phyloP scores from a whole-genome alignment of 768 basidiomycete genomes.

The Termitomyces heimii region DNA sequence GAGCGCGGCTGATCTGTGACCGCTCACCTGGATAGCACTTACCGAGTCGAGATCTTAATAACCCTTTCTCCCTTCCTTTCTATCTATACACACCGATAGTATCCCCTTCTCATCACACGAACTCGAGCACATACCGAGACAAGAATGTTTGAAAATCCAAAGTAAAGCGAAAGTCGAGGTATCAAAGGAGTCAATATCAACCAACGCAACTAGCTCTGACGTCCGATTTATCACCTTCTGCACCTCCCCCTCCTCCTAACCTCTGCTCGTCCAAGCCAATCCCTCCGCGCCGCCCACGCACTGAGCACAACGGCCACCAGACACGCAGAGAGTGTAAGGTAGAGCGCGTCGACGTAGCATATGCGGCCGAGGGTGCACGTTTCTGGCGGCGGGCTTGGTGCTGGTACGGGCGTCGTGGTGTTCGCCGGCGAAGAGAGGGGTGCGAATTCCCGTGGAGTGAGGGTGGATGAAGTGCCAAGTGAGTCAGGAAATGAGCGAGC shows the following conservation, averaged over 20 bases:
- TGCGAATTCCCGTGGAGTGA: neutral
- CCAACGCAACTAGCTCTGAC: no score
- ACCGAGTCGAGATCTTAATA: no score
- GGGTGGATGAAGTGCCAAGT: conserved; percentile 30
- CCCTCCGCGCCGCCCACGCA: conserved; percentile 46
- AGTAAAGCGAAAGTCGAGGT: neutral
- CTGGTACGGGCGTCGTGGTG: conserved; percentile 15
- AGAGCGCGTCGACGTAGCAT: conserved; percentile 56
- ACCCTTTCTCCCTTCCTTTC: no score
- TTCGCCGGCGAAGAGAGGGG: neutral
- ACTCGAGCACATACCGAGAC: neutral
- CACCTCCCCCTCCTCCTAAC: neutral
- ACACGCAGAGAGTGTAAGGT: conserved; percentile 45
- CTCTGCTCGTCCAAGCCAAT: conserved; percentile 24
- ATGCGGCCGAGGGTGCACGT: conserved; percentile 47
- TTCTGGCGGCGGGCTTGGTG: conserved; percentile 15
- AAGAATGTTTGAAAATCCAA: neutral
- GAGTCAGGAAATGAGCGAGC: conserved; percentile 45
- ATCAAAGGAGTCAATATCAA: neutral
- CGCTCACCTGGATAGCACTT: no score
- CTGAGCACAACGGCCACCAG: conserved; percentile 39
- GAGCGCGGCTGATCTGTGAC: neutral
- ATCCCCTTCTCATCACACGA: neutral
- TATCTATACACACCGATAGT: no score
- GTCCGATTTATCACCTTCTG: neutral